Evolutionary conservation across 1,139 yeast species (phyloP).

Genomic region (Pichia sp.): DNA sequence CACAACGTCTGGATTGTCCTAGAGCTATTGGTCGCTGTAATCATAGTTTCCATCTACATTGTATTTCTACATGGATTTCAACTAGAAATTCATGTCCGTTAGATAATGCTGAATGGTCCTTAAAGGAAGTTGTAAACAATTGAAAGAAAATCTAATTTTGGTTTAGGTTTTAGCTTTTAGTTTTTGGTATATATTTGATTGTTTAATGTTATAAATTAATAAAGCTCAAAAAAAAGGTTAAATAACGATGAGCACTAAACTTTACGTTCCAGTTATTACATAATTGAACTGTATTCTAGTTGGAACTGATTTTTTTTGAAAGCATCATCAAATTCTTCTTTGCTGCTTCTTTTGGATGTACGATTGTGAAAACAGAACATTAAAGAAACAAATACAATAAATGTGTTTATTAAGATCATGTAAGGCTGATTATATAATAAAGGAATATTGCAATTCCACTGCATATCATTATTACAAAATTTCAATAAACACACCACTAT

Average conservation of each 20-base stretch:
- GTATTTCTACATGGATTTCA: constrained; percentile 93
- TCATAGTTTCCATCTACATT: constrained; percentile 91
- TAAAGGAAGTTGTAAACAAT: constrained; percentile 49
- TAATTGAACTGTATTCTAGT: not conserved
- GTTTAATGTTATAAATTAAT: not conserved
- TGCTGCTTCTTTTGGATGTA: too few species aligned
- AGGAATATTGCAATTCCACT: not conserved
- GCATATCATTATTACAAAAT: not conserved
- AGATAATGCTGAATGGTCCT: constrained; percentile 91
- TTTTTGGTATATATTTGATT: not conserved
- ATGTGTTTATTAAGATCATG: not conserved
- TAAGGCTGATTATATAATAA: not conserved
- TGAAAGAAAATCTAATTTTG: not conserved
- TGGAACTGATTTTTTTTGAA: not conserved
- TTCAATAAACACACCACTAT: not conserved
- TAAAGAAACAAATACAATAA: not conserved
- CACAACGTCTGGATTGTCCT: constrained; percentile 69
- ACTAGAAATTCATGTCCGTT: constrained; percentile 97
- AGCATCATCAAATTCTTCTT: not conserved
- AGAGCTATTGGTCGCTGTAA: constrained; percentile 98
- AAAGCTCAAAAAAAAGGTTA: not conserved
- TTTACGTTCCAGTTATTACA: not conserved
- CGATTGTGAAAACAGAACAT: not conserved
- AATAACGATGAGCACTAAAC: not conserved
- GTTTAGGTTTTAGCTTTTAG: not conserved